Conservation (phyloP, 2,329 filamentous ascomycete genomes). For the Cordyceps militaris region DNA sequence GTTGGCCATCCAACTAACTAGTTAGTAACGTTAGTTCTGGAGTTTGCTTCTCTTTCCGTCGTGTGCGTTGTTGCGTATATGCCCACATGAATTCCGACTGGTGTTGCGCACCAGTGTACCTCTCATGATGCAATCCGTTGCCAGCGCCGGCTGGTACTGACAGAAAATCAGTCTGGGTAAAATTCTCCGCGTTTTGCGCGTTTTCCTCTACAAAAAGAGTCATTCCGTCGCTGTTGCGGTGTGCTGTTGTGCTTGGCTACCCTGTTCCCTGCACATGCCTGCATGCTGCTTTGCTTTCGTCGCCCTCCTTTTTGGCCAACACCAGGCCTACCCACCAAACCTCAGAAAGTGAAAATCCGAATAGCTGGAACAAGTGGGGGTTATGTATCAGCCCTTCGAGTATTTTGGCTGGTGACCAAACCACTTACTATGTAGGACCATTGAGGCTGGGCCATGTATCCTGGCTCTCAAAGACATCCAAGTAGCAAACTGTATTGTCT, state of each 20-base stretch:
- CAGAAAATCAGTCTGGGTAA: neutral
- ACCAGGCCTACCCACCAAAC: neutral
- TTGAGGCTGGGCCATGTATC: neutral
- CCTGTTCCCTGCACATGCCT: slow-evolving; percentile 1
- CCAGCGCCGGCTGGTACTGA: no score
- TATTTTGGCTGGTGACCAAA: neutral
- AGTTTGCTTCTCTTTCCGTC: no score
- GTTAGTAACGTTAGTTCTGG: no score
- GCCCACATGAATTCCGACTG: neutral
- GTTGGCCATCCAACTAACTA: no score
- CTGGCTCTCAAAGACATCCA: neutral
- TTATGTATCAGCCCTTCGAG: neutral
- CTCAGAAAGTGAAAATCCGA: neutral
- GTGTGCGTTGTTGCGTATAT: neutral
- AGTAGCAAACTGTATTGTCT: neutral
- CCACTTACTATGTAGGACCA: neutral
- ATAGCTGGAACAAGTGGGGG: slow-evolving; percentile 1
- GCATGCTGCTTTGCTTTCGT: neutral
- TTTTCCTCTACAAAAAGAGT: neutral
- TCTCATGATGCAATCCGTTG: neutral
- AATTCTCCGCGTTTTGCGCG: neutral
- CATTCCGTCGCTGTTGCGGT: neutral
- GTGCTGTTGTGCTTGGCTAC: neutral
- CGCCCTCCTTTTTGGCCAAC: neutral
- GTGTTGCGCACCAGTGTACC: neutral